Base-by-base conservation (phyloP, 2,329 filamentous ascomycete genomes). In the Xylariaceae sp. region DNA sequence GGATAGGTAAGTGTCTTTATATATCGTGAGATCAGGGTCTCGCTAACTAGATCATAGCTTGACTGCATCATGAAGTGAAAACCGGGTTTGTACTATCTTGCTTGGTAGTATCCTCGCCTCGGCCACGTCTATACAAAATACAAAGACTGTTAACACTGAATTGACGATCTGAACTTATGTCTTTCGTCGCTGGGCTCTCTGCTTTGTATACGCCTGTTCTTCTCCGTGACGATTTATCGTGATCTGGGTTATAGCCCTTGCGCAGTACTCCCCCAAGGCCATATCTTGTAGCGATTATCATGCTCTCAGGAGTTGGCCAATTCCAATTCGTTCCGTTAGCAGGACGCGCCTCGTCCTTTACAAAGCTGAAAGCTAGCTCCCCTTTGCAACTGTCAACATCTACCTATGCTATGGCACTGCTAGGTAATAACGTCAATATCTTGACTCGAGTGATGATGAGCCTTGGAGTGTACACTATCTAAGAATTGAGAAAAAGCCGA, bases 1-100 rank as follows among this genome's bases (percentile, higher is more conserved):
- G 12, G 15, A 44, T 44, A 53, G 54, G 59, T 61, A 55, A 59
- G 57, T 29, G 16, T 19, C 45, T 18, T 16, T 5, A 2, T 18
- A 2, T 16, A 19, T 34, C 10, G 32, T 13, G 18, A 18, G 5
- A 43, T 16, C n/a, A 21, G 21, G 36, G 3, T 16, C 22, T 51
- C 21, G 42, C 53, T 58, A 42, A 58, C 44, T 41, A 9, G 16
- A 44, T 15, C 30, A 45, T 18, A 53, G 47, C 26, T 46, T 36
- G 10, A 40, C 44, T 19, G 9, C 26, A 47, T 18, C 9, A 13
- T 19, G 15, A 30, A 26, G 36, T 47, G 34, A 43, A 32, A 26
- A 39, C 30, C 26, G 36, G 36, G 40, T 36, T 40, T 39, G 36
- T 41, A n/a, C 32, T 30, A 8, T 36, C 19, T 46, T 5, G 5